Conservation (phyloP, 768 basidiomycete species). For the Cyathus striatus region DNA sequence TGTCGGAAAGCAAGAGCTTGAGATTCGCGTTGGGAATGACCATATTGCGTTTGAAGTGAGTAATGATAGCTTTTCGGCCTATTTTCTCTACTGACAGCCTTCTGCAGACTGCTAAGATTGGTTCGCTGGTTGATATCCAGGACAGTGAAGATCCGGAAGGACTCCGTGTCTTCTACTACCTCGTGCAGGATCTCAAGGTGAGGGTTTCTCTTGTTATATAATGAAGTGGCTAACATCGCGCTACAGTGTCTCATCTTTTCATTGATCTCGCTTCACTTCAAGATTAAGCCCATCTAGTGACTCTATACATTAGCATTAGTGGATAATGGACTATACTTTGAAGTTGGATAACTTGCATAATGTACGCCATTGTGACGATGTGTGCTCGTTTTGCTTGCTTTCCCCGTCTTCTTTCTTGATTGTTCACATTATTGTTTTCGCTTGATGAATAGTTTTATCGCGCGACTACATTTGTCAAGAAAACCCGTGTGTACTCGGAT, state of each 20-base stretch:
- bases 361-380: no score
- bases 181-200: constrained; percentile 96
- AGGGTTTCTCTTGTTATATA: constrained; percentile 11
- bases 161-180: constrained; percentile 95
- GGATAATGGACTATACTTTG: no score
- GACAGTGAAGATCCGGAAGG: constrained; percentile 98
- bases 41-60: constrained; percentile 95
- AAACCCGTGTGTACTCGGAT: no score
- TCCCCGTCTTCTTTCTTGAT: no score
- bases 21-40: constrained; percentile 89
- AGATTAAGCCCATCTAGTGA: constrained; percentile 95
- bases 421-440: no score
- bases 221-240: constrained; percentile 1
- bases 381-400: no score
- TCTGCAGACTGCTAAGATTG: constrained; percentile 92
- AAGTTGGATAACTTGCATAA: no score
- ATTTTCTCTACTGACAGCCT: neutral
- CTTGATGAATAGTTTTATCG: no score
- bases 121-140: constrained; percentile 92
- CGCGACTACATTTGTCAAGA: no score
- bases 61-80: constrained; percentile 1
- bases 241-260: constrained; percentile 94
- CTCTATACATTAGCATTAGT: no score
- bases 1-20: constrained; percentile 96
- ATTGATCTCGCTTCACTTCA: constrained; percentile 97